These are phyloP conservation scores for Candida andamanensis DNA, from an alignment of 805 yeast species.

Conservation along the genomic window DNA sequence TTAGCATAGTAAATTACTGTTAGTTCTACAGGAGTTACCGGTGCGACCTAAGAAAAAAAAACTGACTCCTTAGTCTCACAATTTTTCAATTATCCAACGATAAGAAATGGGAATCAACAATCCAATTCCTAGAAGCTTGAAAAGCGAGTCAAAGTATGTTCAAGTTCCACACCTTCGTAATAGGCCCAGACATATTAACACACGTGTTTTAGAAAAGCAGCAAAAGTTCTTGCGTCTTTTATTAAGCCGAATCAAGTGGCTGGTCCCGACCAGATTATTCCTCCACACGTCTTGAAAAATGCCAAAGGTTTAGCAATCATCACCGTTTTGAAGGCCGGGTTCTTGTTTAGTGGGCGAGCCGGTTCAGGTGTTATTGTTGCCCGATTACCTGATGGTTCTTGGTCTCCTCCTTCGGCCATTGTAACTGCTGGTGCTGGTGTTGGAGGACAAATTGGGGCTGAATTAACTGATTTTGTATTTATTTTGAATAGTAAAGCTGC, in stretches of 20 bases:
- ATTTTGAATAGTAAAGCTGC: constrained; percentile 84
- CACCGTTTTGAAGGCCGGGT: constrained; percentile 96
- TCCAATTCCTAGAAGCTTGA: constrained; percentile 89
- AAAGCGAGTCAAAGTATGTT: constrained; percentile 78
- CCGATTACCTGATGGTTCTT: constrained; percentile 85
- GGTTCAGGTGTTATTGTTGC: constrained; percentile 97
- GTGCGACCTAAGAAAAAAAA: no score
- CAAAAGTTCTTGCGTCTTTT: constrained; percentile 82
- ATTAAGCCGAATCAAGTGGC: constrained; percentile 91
- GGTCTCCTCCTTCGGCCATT: constrained; percentile 98
- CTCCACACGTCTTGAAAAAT: constrained; percentile 77
- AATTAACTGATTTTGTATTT: constrained; percentile 91
- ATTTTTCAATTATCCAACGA: no score
- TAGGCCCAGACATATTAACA: background rate
- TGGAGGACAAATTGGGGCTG: constrained; percentile 97
- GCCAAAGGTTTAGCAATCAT: constrained; percentile 91
- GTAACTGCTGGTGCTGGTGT: constrained; percentile 98
- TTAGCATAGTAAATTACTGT: no score
- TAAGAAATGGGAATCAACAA: constrained; percentile 76
- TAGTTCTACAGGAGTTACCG: no score
- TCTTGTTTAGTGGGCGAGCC: constrained; percentile 92
- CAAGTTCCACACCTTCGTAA: background rate
- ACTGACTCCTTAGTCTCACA: no score
- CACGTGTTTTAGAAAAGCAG: constrained; percentile 89
- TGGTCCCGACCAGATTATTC: constrained; percentile 85